These are phyloP conservation scores for Lasiodiplodia sp. DNA, from an alignment of 2,329 filamentous ascomycete species.

Conservation along the genomic window DNA sequence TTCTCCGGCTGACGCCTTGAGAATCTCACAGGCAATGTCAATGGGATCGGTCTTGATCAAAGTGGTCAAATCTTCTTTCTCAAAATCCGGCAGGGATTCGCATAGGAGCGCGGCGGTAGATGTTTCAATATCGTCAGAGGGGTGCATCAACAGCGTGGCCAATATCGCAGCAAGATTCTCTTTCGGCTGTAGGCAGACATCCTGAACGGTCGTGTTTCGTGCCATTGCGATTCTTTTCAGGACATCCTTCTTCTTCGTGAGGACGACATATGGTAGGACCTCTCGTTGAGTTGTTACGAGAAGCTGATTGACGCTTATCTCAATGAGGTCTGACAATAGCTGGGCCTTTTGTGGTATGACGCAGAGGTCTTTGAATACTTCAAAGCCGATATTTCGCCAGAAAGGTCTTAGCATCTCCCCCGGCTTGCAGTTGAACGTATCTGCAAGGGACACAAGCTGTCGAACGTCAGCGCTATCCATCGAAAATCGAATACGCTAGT, in stretches of 20 bases:
- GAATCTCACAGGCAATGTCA: conserved; percentile 77
- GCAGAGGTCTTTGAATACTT: conserved; percentile 81
- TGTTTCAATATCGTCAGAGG: conserved; percentile 70
- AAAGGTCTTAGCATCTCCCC: conserved; percentile 81
- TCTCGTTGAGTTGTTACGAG: conserved; percentile 78
- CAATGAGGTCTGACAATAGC: conserved; percentile 80
- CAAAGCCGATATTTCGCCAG: conserved; percentile 84
- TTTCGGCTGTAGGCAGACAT: conserved; percentile 64
- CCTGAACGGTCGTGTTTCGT: conserved; percentile 63
- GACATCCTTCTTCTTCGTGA: conserved; percentile 78
- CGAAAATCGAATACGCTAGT: not conserved
- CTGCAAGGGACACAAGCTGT: conserved; percentile 74
- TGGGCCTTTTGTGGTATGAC: conserved; percentile 82
- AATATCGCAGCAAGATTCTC: conserved; percentile 65
- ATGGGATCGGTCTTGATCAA: conserved; percentile 79
- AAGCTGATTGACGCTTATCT: conserved; percentile 76
- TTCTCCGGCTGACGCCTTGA: conserved; percentile 80
- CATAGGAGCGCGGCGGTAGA: conserved; percentile 73
- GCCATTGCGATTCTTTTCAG: conserved; percentile 83
- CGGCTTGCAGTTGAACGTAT: conserved; percentile 67
- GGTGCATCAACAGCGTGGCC: conserved; percentile 64
- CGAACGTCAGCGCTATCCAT: conserved; percentile 4
- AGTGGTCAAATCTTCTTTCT: conserved; percentile 67
- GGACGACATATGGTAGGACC: conserved; percentile 84
- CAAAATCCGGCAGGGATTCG: conserved; percentile 74